Conservation (phyloP, 169 alveolate species). For the Ichthyophthirius multifiliis region DNA sequence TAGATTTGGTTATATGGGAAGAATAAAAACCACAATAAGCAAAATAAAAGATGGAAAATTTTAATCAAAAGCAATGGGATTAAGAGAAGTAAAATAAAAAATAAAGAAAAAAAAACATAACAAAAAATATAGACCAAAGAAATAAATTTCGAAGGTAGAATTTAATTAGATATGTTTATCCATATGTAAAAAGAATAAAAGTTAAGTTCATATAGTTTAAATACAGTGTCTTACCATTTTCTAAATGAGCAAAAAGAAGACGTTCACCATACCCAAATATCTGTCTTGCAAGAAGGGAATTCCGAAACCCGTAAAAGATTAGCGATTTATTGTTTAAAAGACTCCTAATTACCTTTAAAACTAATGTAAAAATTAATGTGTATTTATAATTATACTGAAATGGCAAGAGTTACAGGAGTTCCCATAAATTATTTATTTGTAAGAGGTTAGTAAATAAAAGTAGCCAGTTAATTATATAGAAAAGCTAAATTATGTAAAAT, state of each 20-base stretch:
- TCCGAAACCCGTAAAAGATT: conserved; percentile 96
- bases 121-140: conserved; percentile 51
- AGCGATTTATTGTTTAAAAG: conserved; percentile 99
- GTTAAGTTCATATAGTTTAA: conserved; percentile 95
- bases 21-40: conserved; percentile 73
- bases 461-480: conserved; percentile 93
- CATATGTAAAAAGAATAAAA: conserved; percentile 96
- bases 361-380: conserved; percentile 95
- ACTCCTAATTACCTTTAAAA: conserved; percentile 95
- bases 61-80: conserved; percentile 91
- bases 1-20: conserved; percentile 59
- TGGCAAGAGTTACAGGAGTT: conserved; percentile 99
- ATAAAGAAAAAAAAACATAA: too few species aligned
- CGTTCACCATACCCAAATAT: conserved; percentile 96
- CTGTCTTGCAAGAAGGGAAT: conserved; percentile 91
- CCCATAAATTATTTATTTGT: conserved; percentile 88
- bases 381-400: conserved; percentile 96
- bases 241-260: conserved; percentile 98
- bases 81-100: conserved; percentile 91
- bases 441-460: conserved; percentile 99
- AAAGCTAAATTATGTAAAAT: conserved; percentile 89
- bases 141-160: conserved; percentile 94
- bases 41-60: conserved; percentile 84
- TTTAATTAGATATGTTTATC: conserved; percentile 95
- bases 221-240: conserved; percentile 96